Conservation (phyloP, 495 filamentous ascomycete genomes). For the Annulohypoxylon stygium region DNA sequence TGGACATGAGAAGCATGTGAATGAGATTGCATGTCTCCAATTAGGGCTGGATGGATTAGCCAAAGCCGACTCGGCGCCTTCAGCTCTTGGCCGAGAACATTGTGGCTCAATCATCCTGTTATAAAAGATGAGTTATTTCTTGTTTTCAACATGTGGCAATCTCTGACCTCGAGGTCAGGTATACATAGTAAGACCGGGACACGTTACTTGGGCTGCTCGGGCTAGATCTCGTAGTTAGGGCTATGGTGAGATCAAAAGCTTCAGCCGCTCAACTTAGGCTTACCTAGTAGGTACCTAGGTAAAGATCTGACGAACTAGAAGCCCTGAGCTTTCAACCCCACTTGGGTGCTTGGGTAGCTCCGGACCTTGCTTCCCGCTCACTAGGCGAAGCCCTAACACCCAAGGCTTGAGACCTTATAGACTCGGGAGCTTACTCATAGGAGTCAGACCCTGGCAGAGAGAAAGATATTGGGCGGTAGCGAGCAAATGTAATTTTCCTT, state of each 20-base stretch:
- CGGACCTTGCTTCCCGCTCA: not conserved
- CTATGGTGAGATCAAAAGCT: not conserved
- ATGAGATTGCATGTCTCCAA: not conserved
- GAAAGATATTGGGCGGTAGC: slow-evolving; percentile 1
- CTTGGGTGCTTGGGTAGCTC: not conserved
- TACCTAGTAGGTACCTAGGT: not conserved
- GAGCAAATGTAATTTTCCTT: slow-evolving; percentile 8
- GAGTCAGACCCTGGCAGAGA: not conserved
- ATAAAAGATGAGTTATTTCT: not conserved
- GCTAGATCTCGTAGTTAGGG: not conserved
- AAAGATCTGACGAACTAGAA: slow-evolving; percentile 2
- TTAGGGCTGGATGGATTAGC: not conserved
- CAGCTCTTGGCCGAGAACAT: not conserved
- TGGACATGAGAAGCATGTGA: not conserved
- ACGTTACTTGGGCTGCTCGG: not conserved
- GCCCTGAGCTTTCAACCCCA: not conserved
- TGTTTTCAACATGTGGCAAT: not conserved
- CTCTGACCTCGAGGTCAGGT: not conserved
- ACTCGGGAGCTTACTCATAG: not conserved
- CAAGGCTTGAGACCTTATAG: slow-evolving; percentile 6
- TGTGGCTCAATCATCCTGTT: not conserved
- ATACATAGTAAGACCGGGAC: not conserved
- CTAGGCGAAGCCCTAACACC: not conserved
- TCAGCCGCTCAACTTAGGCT: slow-evolving; percentile 1
- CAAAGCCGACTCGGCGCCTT: not conserved